A percentile compares a stretch with the other conserved stretches of the same genome.
Conservation (phyloP, 352 stramenopile genomes). For the Phytopythium litorale region DNA sequence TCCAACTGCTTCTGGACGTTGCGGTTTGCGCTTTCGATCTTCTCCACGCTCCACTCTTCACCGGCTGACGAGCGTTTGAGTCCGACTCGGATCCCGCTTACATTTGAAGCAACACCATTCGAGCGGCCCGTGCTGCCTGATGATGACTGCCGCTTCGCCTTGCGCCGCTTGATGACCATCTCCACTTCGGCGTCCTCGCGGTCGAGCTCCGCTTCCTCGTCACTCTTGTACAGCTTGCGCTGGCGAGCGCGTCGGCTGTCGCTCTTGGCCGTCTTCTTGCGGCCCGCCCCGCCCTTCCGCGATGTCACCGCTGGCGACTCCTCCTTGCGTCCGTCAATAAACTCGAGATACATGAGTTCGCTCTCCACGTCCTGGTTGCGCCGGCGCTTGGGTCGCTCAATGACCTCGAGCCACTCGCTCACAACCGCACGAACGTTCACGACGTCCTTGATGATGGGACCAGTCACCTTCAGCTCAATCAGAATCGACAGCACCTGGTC, state of each 20-base stretch:
- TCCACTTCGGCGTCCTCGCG: constrained; percentile 32
- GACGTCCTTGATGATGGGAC: constrained; percentile 60
- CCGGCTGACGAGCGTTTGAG: constrained; percentile 18
- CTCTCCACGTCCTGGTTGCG: constrained; percentile 82
- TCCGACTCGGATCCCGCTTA: constrained; percentile 39
- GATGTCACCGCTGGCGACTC: constrained; percentile 28
- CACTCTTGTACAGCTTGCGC: constrained; percentile 36
- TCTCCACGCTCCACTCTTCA: constrained; percentile 28
- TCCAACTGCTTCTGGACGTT: constrained; percentile 44
- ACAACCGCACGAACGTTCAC: constrained; percentile 78
- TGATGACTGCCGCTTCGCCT: constrained; percentile 25
- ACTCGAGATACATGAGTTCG: constrained; percentile 85
- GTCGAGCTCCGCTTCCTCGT: constrained; percentile 45
- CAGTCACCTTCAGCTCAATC: constrained; percentile 86
- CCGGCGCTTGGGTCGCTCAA: constrained; percentile 83
- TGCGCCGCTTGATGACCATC: constrained; percentile 32
- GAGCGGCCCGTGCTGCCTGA: constrained; percentile 4
- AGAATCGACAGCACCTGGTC: constrained; percentile 86
- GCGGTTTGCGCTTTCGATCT: constrained; percentile 30
- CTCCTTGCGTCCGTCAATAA: constrained; percentile 72
- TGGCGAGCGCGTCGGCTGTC: constrained; percentile 26
- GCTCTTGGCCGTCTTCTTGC: constrained; percentile 37
- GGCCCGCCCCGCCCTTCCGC: constrained; percentile 18
- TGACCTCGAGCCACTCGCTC: constrained; percentile 81
- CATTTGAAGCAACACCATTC: constrained; percentile 2